Evolutionary conservation across 2,329 filamentous ascomycete genomes (phyloP), one percentile per base, ranked within the genome.

Genomic region (Aspergillus glaucus): DNA sequence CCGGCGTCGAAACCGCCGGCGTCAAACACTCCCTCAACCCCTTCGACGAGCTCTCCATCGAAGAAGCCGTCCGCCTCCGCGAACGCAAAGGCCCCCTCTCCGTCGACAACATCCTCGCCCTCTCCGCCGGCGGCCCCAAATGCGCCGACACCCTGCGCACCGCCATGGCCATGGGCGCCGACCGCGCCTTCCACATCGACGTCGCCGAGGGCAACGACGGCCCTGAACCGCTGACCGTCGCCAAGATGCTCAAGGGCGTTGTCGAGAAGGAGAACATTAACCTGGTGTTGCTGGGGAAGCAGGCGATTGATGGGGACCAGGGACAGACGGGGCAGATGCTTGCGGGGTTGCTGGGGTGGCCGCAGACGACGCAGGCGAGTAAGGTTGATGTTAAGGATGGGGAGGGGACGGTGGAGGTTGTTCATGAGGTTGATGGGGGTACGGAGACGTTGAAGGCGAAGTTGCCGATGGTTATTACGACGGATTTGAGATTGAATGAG

Each of bases 21-120:
- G 90, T 97, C 65, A 97, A 97, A 75, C 92, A 97, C 80, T 91
- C 86, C 68, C 92, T 98, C 82, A 98, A 97, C 79, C 93, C 93
- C 17, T 98, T 98, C 75, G 93, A 98, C 78, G 93, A 98, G 72
- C 87, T 98, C 64, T 94, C 90, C 40, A 84, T 98, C 70, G 93
- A 98, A 75, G 93, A 97, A 76, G 88, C 91, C 45, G 88, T 96
- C 45, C 89, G 88, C 37, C 86, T 98, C 66, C 91, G 93, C 70
- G 92, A 97, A 71, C 87, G 88, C 77, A 87, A 88, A 71, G 82
- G 82, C 15, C 79, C 83, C 15, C 77, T 80, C 55, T 85, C 86
- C 62, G 91, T 98, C 53, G 85, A 90, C 59, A 90, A 96, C 69
- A 97, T 98, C 65, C 84, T 93, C 67, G 87, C 88, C 61, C 83